A percentile compares a stretch with the other conserved stretches of the same genome.
Evolutionary conservation across 306 rosid species (phyloP).

Genomic region (Prosopis cineraria): DNA sequence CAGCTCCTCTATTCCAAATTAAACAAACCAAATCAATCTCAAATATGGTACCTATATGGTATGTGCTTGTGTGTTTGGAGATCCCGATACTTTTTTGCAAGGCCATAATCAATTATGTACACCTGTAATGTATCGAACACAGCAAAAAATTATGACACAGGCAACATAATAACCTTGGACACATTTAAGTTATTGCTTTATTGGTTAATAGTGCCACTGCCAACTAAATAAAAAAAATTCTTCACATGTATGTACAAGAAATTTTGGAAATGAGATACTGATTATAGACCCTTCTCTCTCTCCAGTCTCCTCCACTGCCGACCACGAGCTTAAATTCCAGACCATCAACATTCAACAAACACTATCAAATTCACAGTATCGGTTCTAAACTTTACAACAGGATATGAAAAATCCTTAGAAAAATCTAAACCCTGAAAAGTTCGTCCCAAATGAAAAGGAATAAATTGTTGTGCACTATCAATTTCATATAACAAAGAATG

Average conservation of each 20-base stretch:
- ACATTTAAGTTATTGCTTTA: conserved; percentile 2
- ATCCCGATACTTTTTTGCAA: conserved; percentile 91
- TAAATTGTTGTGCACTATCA: not conserved
- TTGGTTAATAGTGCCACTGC: conserved; percentile 2
- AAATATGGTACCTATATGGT: conserved; percentile 80
- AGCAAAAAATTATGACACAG: conserved; percentile 24
- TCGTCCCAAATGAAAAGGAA: not conserved
- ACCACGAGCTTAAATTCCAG: not conserved
- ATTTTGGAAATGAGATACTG: not conserved
- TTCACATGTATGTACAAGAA: not conserved
- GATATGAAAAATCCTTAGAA: not conserved
- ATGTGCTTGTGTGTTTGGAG: conserved; percentile 98
- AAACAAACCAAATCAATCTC: conserved; percentile 21
- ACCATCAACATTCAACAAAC: not conserved
- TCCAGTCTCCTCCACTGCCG: not conserved
- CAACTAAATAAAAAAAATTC: conserved; percentile 29
- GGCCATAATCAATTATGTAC: conserved; percentile 95
- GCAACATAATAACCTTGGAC: not conserved
- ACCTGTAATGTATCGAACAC: conserved; percentile 58
- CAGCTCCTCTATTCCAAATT: conserved; percentile 11
- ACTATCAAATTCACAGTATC: not conserved
- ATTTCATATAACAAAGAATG: not conserved
- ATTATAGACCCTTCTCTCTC: not conserved
- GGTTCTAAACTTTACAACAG: not conserved
- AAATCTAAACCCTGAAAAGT: not conserved